Conservation (phyloP, 768 basidiomycete genomes). For the Amylocystis lapponica region DNA sequence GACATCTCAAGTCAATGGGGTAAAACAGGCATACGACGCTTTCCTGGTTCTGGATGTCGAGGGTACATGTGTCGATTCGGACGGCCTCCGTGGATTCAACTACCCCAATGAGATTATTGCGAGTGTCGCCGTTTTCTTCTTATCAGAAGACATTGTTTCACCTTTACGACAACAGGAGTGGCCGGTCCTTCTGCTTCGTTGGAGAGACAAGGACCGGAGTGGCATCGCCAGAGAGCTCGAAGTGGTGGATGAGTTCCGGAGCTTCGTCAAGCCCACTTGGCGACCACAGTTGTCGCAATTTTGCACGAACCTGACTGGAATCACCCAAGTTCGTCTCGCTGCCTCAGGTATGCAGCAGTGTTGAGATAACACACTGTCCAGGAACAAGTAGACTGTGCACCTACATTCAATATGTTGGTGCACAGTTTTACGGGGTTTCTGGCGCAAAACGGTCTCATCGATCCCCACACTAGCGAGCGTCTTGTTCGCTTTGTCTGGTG, state of each 20-base stretch:
- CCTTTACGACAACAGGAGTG: slow-evolving; percentile 59
- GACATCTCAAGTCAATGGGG: slow-evolving; percentile 7
- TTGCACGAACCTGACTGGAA: slow-evolving; percentile 85
- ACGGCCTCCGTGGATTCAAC: slow-evolving; percentile 55
- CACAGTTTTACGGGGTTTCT: slow-evolving; percentile 62
- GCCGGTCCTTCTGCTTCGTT: slow-evolving; percentile 84
- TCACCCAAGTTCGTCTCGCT: slow-evolving; percentile 68
- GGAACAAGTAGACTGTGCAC: slow-evolving; percentile 77
- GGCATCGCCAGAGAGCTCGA: slow-evolving; percentile 54
- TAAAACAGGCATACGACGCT: slow-evolving; percentile 56
- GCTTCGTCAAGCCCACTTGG: slow-evolving; percentile 87
- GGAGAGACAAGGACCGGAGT: slow-evolving; percentile 57
- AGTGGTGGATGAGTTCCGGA: slow-evolving; percentile 77
- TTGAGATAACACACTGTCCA: slow-evolving; percentile 26
- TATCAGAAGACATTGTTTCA: neutral
- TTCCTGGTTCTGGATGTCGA: slow-evolving; percentile 90
- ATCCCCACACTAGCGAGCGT: slow-evolving; percentile 47
- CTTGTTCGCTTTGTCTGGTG: slow-evolving; percentile 74
- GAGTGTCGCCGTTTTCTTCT: slow-evolving; percentile 27
- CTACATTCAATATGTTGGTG: slow-evolving; percentile 68
- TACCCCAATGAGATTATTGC: slow-evolving; percentile 97
- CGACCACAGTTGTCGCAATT: slow-evolving; percentile 74
- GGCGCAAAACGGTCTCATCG: slow-evolving; percentile 62
- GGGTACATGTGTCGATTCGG: slow-evolving; percentile 68
- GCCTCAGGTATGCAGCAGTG: neutral